Conservation (phyloP, 768 basidiomycete species). For the Hebeloma cylindrosporum region DNA sequence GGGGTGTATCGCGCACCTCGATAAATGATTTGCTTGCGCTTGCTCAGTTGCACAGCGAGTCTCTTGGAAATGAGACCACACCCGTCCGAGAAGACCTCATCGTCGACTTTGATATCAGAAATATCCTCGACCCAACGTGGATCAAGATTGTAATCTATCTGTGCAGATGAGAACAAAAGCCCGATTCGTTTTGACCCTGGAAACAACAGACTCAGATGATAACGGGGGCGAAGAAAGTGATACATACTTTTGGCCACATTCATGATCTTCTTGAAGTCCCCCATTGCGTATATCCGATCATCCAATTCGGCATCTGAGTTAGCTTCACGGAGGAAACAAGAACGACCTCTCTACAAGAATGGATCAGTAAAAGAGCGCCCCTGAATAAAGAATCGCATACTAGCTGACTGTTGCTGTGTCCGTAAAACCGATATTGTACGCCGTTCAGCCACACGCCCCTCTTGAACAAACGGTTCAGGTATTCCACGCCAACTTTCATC, state of each 20-base stretch:
- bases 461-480: constrained; percentile 54
- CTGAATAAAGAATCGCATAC: constrained; percentile 30
- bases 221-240: not conserved
- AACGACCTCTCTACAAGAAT: constrained; percentile 49
- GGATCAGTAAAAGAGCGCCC: not conserved
- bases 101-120: constrained; percentile 53
- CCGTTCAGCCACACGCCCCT: constrained; percentile 57
- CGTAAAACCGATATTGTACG: constrained; percentile 65
- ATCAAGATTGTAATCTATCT: constrained; percentile 56
- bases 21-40: constrained; percentile 54
- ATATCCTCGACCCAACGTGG: constrained; percentile 53
- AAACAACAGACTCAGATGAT: not conserved
- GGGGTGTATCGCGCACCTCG: constrained; percentile 58
- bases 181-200: constrained; percentile 71
- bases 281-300: constrained; percentile 52
- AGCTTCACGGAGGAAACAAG: constrained; percentile 62
- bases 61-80: constrained; percentile 61
- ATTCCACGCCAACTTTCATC: constrained; percentile 49
- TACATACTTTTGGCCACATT: constrained; percentile 61
- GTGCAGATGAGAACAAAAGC: constrained; percentile 62
- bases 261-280: constrained; percentile 61
- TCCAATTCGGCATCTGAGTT: constrained; percentile 57
- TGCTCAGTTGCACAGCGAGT: constrained; percentile 53
- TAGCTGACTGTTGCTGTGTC: constrained; percentile 71
- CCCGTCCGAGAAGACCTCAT: constrained; percentile 66